Conservation (phyloP, 306 rosid species). For the Cyclanthera cordifolia region DNA sequence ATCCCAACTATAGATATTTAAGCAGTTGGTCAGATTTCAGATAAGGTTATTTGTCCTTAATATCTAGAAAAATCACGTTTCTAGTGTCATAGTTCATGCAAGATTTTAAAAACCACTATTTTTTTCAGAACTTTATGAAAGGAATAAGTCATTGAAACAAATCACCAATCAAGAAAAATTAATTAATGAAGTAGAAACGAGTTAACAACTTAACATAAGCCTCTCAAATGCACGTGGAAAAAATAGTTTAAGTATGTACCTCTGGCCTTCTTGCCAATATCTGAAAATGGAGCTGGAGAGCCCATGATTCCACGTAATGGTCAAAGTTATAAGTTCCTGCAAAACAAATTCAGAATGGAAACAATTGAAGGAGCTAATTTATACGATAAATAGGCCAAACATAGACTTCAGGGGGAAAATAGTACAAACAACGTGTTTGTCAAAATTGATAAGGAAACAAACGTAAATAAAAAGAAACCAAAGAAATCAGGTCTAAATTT, state of each 20-base stretch:
- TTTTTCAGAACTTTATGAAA: neutral
- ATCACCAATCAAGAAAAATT: neutral
- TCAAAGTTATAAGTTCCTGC: neutral
- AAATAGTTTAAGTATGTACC: slow-evolving; percentile 27
- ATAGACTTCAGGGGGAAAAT: neutral
- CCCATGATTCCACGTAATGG: slow-evolving; percentile 45
- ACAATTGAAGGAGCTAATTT: neutral
- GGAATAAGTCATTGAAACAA: neutral
- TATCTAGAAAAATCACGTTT: neutral
- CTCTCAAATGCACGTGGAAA: neutral
- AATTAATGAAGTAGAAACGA: neutral
- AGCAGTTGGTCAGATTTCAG: neutral
- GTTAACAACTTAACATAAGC: neutral
- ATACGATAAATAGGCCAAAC: neutral
- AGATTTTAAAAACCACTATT: neutral
- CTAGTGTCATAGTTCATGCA: neutral
- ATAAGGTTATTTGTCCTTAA: neutral
- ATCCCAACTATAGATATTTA: neutral
- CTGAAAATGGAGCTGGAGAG: slow-evolving; percentile 79
- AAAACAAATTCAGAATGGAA: neutral
- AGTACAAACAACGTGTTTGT: neutral
- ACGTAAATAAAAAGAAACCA: neutral
- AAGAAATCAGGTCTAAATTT: neutral
- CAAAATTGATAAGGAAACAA: neutral
- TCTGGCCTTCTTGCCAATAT: slow-evolving; percentile 74